Percentiles rank a stretch among this genome's conserved stretches.
Evolutionary conservation across 169 alveolate genomes (phyloP).

Genomic region (Blepharisma undulans): DNA sequence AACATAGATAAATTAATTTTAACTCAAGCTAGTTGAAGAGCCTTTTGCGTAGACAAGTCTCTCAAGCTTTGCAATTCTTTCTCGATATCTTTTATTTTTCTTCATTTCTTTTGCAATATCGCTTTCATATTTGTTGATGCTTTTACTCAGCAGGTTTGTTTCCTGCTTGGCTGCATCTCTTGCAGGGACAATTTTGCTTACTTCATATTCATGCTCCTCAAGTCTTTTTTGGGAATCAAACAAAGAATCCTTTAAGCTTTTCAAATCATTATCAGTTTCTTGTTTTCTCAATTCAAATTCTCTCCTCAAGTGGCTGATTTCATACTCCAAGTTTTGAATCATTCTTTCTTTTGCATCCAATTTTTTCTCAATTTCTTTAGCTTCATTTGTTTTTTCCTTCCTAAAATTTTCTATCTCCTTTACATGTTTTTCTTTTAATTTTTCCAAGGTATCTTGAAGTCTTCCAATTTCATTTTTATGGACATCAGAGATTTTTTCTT

Average conservation of each 20-base stretch:
- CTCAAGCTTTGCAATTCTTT: constrained; percentile 8
- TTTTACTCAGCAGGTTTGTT: not conserved
- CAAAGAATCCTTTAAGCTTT: not conserved
- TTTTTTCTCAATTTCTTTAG: not conserved
- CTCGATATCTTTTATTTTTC: not conserved
- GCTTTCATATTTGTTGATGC: not conserved
- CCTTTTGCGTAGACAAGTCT: constrained; percentile 43
- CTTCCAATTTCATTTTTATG: not conserved
- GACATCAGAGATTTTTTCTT: not conserved
- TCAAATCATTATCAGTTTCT: not conserved
- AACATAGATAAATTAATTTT: not conserved
- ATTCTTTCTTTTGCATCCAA: not conserved
- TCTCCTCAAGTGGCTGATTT: not conserved
- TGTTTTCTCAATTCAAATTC: not conserved
- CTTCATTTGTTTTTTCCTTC: not conserved
- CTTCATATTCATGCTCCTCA: not conserved
- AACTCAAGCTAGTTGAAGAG: not conserved
- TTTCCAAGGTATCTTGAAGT: not conserved
- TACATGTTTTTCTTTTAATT: not conserved
- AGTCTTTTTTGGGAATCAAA: not conserved
- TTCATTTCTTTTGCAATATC: constrained; percentile 23
- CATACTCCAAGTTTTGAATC: constrained; percentile 2
- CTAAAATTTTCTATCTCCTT: not conserved
- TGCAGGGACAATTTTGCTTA: not conserved
- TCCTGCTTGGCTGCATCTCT: constrained; percentile 18